Evolutionary conservation across 2,329 filamentous ascomycete genomes (phyloP), one percentile per base, ranked within the genome.

Genomic region (Arthrobotrys iridis): DNA sequence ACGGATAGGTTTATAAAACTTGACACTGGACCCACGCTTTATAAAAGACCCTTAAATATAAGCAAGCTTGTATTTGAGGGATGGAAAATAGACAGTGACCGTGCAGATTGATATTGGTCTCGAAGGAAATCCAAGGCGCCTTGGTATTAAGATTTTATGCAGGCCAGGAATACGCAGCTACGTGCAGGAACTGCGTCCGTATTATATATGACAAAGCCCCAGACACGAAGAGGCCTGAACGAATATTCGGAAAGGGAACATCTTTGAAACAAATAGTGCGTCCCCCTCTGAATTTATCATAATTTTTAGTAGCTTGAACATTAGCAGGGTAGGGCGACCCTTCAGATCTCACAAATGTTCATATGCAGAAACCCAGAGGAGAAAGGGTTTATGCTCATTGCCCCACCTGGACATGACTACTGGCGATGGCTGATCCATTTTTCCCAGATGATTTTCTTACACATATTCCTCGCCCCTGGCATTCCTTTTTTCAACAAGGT

Each of bases 261-360:
- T 40, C 57, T 48, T 57, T 67, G 63, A 68, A 75, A 75, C 58
- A 20, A 48, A 57, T 40, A 57, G 71, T 41, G 71, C 62, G 66
- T 52, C 35, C 57, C n/a, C 66, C 66, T 71, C 66, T 55, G 57
- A 75, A 75, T 75, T 75, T 75, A 75, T 75, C 57, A 75, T 75
- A 68, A 46, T 62, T 57, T 62, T 66, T 64, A 41, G 59, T 35
- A 52, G 46, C 45, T 37, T 64, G 43, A 22, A 26, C 13, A 59
- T 45, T 68, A 5, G 24, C 55, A 4, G 13, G 33, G 62, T 62
- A 58, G 59, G 22, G 64, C 62, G 55, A 52, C 63, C 71, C 71
- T 75, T 55, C 71, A 10, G 45, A 65, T 68, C 71, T 75, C 71
- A 50, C 63, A 68, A 75, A 59, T 68, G 71, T 63, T 48, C 57